Conservation (phyloP, 768 basidiomycete genomes). For the Russula griseocarnosa region DNA sequence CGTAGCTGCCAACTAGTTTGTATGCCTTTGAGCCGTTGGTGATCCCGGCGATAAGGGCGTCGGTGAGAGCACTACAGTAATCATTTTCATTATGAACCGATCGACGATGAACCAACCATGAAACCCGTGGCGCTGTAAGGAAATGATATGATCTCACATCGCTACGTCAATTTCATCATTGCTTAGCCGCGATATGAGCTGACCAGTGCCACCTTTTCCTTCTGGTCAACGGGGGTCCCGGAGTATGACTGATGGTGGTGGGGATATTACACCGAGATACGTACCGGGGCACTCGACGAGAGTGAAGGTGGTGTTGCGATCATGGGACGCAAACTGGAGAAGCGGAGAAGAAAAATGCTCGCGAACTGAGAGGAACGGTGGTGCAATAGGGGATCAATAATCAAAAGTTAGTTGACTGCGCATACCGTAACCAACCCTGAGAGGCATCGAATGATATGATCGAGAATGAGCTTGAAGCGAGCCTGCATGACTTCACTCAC, state of each 20-base stretch:
- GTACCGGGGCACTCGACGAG: conserved; percentile 87
- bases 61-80: conserved; percentile 76
- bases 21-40: conserved; percentile 86
- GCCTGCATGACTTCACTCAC: conserved; percentile 19
- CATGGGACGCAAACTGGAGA: conserved; percentile 72
- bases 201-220: conserved; percentile 73
- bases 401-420: neutral
- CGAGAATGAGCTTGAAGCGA: neutral
- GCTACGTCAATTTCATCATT: conserved; percentile 79
- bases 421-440: conserved; percentile 33
- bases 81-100: neutral
- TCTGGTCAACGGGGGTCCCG: neutral
- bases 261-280: conserved; percentile 22
- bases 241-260: neutral
- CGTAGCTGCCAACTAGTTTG: conserved; percentile 90
- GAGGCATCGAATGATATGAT: conserved; percentile 19
- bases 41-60: conserved; percentile 86
- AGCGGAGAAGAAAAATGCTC: conserved; percentile 93
- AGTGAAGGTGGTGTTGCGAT: conserved; percentile 68
- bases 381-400: too few relatives aligned
- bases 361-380: conserved; percentile 45
- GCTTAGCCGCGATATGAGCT: conserved; percentile 69
- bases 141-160: conserved; percentile 49
- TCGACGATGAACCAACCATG: too few relatives aligned
- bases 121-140: neutral